Base-by-base conservation (phyloP, 148 eudicot genomes). In the Rhododendron ferrugineum region DNA sequence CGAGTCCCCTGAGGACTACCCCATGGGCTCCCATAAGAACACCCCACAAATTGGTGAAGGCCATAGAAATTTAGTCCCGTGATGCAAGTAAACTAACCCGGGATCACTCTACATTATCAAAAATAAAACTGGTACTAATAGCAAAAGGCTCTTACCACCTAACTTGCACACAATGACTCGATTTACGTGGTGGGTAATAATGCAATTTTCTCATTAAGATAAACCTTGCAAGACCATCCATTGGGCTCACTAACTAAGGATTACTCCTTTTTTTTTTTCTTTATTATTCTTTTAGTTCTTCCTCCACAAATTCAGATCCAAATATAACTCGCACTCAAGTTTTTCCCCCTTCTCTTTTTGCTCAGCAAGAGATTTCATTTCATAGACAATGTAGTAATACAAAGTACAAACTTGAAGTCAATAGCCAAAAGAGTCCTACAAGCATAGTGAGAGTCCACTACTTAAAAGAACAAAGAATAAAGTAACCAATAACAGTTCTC, bases 21-120 rank as follows among this genome's bases (percentile, higher is more conserved):
- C 5, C 40, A 4, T 37, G 40, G 40, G 42, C 8, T 40, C 6
- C 44, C 44, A 40, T 40, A 40, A 40, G 7, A 40, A 40, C 44
- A 1, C 0, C 8, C 7, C 44, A 40, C 6, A 40, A 40, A 8
- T 40, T 40, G 6, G 8, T 40, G 1, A 8, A 40, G 6, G 44
- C 44, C 0, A 1, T 40, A 40, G 1, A 5, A 0, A 40, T 40
- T 6, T 40, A 40, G 6, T 40, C 7, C 1, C 44, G 0, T 40
- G 1, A 40, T 40, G 1, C 44, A 1, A 5, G 7, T 40, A 40
- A 40, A 0, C 0, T 40, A 1, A 6, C 0, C 1, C 44, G 0
- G 0, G 0, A 0, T 6, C 44, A 40, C 44, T 6, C 1, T 40
- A 40, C 44, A 40, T 40, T 40, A 40, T 6, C 0, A 40, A 40